Percentiles rank a stretch among this genome's conserved stretches.
phyloP scores from a whole-genome alignment of 345 rosid species.

The Salix exigua region DNA sequence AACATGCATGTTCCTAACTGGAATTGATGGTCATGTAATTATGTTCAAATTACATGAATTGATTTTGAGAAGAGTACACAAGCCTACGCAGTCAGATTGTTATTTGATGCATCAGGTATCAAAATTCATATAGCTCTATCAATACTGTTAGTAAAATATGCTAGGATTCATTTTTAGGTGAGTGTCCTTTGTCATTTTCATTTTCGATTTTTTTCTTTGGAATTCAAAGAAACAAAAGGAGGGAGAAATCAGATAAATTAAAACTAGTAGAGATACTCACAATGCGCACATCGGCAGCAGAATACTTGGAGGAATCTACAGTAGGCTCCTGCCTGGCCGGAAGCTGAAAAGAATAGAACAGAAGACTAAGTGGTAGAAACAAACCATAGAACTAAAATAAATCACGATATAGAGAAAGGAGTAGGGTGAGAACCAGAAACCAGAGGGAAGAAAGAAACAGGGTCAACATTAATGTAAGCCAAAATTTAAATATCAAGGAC shows the following conservation, averaged over 20 bases:
- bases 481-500: constrained; percentile 30
- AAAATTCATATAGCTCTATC: not conserved
- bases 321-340: constrained; percentile 74
- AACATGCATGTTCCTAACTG: not conserved
- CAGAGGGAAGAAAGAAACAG: not conserved
- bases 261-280: constrained; percentile 42
- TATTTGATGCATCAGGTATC: not conserved
- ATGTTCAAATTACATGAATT: not conserved
- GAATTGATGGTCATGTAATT: not conserved
- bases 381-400: not conserved
- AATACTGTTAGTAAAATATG: not conserved
- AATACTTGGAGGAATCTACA: constrained; percentile 72
- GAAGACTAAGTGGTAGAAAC: not conserved
- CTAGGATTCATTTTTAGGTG: not conserved
- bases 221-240: not conserved
- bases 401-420: not conserved
- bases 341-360: constrained; percentile 46
- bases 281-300: constrained; percentile 96
- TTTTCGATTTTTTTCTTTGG: not conserved
- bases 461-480: not conserved
- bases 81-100: not conserved
- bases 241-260: not conserved
- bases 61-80: not conserved
- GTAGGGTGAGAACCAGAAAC: not conserved
- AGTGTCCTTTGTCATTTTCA: not conserved